These are phyloP conservation scores for Lumnitzera littorea DNA, from an alignment of 345 rosid genomes.

Conservation along the genomic window DNA sequence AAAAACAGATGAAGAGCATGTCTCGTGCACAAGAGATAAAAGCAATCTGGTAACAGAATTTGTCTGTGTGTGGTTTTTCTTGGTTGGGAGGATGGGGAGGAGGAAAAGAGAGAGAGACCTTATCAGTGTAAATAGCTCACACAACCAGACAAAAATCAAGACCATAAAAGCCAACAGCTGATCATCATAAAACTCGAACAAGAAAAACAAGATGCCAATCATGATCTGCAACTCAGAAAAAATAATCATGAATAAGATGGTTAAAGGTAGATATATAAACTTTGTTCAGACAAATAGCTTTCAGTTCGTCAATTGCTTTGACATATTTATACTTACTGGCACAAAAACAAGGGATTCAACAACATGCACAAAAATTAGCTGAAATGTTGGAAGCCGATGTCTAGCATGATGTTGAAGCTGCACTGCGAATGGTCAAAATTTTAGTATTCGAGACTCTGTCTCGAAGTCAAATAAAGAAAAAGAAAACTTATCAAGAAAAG, in stretches of 20 bases:
- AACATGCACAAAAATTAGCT: slow-evolving; percentile 95
- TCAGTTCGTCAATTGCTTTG: not conserved
- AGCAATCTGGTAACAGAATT: not conserved
- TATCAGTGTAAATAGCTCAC: slow-evolving; percentile 90
- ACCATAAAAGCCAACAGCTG: slow-evolving; percentile 99
- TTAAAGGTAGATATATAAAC: no score
- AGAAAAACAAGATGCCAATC: slow-evolving; percentile 94
- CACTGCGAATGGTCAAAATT: slow-evolving; percentile 45
- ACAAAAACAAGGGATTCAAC: slow-evolving; percentile 98
- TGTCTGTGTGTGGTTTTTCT: not conserved
- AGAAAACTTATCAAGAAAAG: no score
- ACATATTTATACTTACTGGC: slow-evolving; percentile 44
- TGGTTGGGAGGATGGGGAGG: not conserved
- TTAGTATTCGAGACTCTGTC: not conserved
- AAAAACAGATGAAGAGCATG: slow-evolving; percentile 3
- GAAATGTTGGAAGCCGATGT: slow-evolving; percentile 92
- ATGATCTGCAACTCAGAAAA: slow-evolving; percentile 68
- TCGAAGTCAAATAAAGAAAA: no score
- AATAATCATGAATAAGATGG: not conserved
- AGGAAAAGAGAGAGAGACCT: slow-evolving; percentile 42
- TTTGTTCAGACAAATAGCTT: no score
- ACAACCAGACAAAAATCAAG: slow-evolving; percentile 94
- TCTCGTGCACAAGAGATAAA: not conserved
- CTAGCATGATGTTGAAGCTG: slow-evolving; percentile 99
- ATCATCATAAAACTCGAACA: slow-evolving; percentile 96